A percentile compares a stretch with the other conserved stretches of the same genome.
phyloP scores from a whole-genome alignment of 2,329 filamentous ascomycete genomes.

The Aspergillus transmontanensis region DNA sequence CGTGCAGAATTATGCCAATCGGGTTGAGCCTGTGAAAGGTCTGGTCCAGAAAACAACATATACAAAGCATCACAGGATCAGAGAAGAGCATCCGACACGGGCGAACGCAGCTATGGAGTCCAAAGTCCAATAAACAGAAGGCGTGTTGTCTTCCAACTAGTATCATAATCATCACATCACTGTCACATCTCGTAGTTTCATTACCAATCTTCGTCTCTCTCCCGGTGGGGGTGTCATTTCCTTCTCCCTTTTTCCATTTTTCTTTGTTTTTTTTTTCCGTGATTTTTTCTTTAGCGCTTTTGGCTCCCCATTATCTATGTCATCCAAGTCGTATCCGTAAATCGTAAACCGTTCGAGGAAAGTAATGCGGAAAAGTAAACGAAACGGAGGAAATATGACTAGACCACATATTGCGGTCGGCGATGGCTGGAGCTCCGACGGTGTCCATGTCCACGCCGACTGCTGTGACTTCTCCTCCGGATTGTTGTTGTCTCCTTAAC shows the following conservation, averaged over 20 bases:
- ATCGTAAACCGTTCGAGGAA: slow-evolving; percentile 9
- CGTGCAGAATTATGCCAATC: not conserved
- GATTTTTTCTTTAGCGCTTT: not conserved
- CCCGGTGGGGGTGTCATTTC: not conserved
- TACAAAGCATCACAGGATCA: not conserved
- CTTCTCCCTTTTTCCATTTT: not conserved
- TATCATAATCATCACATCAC: slow-evolving; percentile 2
- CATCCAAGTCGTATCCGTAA: slow-evolving; percentile 6
- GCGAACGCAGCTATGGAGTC: not conserved
- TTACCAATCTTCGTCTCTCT: not conserved
- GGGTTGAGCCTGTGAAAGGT: not conserved
- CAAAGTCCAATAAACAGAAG: not conserved
- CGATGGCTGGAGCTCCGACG: slow-evolving; percentile 33
- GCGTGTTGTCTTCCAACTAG: not conserved
- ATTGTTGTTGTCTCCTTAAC: slow-evolving; percentile 43
- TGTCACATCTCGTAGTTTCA: not conserved
- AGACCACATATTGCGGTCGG: slow-evolving; percentile 35
- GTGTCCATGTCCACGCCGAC: slow-evolving; percentile 36
- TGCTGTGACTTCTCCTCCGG: slow-evolving; percentile 37
- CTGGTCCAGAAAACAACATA: not conserved
- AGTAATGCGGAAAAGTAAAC: not conserved
- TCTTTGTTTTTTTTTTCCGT: not conserved
- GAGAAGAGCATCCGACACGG: not conserved
- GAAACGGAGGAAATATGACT: not conserved
- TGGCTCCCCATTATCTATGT: not conserved